Conservation (phyloP, 768 basidiomycete genomes). For the Agrocybe chaxingu region DNA sequence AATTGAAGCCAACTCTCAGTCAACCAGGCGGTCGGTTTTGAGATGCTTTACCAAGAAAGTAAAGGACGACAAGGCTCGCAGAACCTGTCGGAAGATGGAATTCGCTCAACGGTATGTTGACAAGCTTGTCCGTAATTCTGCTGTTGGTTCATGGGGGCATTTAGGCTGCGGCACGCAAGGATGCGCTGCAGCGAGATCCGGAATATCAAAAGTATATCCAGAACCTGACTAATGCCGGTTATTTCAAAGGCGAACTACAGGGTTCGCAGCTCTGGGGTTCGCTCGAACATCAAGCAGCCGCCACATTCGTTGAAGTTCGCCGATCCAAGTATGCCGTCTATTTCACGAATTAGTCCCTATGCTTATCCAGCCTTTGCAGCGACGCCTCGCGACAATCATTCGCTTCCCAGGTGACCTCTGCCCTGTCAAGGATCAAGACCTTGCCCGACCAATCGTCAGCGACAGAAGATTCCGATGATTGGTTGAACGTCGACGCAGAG, state of each 20-base stretch:
- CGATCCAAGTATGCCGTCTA: conserved; percentile 59
- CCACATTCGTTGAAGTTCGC: conserved; percentile 59
- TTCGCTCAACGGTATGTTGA: conserved; percentile 45
- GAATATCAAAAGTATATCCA: conserved; percentile 72
- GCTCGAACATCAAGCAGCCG: conserved; percentile 68
- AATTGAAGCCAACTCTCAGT: neutral
- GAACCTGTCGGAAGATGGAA: conserved; percentile 31
- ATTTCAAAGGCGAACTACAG: conserved; percentile 75
- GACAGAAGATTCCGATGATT: conserved; percentile 74
- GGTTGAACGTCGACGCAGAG: conserved; percentile 79
- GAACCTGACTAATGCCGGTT: conserved; percentile 60
- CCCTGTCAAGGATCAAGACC: conserved; percentile 44
- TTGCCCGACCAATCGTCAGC: conserved; percentile 18
- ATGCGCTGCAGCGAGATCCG: conserved; percentile 60
- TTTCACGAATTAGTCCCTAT: neutral
- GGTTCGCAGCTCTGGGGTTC: conserved; percentile 76
- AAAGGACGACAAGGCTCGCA: conserved; percentile 49
- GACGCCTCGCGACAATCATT: conserved; percentile 72
- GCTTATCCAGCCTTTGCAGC: conserved; percentile 25
- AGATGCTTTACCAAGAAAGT: conserved; percentile 91
- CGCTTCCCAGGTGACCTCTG: conserved; percentile 64
- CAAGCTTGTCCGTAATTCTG: neutral
- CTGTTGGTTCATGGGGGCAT: neutral
- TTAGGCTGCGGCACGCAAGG: conserved; percentile 64
- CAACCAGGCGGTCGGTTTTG: conserved; percentile 85